phyloP scores from a whole-genome alignment of 2,329 filamentous ascomycete genomes.

The Emmonsiellopsis sp. region DNA sequence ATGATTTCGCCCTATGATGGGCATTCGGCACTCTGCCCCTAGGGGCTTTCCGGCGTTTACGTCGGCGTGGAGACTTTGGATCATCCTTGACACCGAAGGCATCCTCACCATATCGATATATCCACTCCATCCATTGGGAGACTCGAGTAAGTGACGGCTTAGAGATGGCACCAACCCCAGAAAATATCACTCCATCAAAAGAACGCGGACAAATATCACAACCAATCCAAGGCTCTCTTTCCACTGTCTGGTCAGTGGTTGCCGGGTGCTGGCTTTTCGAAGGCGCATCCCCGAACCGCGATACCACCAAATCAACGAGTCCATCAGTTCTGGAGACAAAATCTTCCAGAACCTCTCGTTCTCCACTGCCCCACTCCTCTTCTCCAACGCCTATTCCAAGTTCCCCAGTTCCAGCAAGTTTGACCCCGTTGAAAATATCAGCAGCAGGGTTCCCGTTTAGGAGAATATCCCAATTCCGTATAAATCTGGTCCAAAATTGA shows the following conservation, averaged over 20 bases:
- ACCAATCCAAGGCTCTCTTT: slow-evolving; percentile 57
- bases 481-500: slow-evolving; percentile 70
- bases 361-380: slow-evolving; percentile 87
- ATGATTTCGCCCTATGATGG: background rate
- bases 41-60: slow-evolving; percentile 19
- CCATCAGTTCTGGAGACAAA: slow-evolving; percentile 71
- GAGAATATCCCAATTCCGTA: slow-evolving; percentile 71
- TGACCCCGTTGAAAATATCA: slow-evolving; percentile 72
- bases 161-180: slow-evolving; percentile 67
- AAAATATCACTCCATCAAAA: slow-evolving; percentile 78
- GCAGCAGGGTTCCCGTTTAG: slow-evolving; percentile 81
- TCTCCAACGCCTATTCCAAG: slow-evolving; percentile 91
- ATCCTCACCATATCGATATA: slow-evolving; percentile 74
- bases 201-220: slow-evolving; percentile 57
- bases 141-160: slow-evolving; percentile 62
- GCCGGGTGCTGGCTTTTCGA: slow-evolving; percentile 20
- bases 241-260: slow-evolving; percentile 9
- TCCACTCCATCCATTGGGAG: slow-evolving; percentile 77
- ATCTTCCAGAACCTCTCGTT: slow-evolving; percentile 88
- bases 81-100: slow-evolving; percentile 80
- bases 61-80: slow-evolving; percentile 56
- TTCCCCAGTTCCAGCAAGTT: slow-evolving; percentile 82
- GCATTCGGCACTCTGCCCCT: background rate
- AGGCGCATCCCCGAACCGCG: slow-evolving; percentile 63
- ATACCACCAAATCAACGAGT: slow-evolving; percentile 78